These are phyloP conservation scores for Leishmania aethiopica DNA, from an alignment of 208 protist species.

Conservation along the genomic window DNA sequence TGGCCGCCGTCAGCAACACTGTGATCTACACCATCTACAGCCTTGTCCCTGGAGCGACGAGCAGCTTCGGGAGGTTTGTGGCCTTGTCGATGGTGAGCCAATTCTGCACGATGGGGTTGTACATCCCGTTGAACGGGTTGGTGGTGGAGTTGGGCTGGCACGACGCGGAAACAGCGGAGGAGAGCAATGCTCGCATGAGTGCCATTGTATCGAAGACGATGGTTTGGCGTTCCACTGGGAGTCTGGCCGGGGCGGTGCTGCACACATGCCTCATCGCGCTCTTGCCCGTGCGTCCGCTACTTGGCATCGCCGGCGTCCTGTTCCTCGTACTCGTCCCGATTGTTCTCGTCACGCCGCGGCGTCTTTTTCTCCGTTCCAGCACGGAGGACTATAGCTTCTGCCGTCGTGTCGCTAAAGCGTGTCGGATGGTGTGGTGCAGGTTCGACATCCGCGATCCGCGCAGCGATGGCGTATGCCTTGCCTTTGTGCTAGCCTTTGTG, in stretches of 20 bases:
- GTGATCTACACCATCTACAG: conserved; percentile 36
- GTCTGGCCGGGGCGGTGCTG: conserved; percentile 33
- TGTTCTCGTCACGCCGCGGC: conserved; percentile 24
- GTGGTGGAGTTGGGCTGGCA: conserved; percentile 48
- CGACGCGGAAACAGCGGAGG: conserved; percentile 44
- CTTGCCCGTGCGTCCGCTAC: conserved; percentile 15
- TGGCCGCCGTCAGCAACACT: conserved; percentile 29
- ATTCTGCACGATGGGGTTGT: conserved; percentile 43
- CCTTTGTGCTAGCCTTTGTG: conserved; percentile 48
- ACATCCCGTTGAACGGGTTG: conserved; percentile 56
- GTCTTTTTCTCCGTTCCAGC: conserved; percentile 32
- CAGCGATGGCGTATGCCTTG: conserved; percentile 40
- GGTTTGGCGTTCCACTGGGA: conserved; percentile 46
- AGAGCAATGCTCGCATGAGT: conserved; percentile 45
- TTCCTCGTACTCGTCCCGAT: conserved; percentile 33
- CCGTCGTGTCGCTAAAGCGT: conserved; percentile 12
- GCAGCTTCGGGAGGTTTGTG: conserved; percentile 27
- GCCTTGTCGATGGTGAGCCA: conserved; percentile 32
- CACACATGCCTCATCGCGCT: conserved; percentile 26
- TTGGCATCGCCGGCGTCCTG: conserved; percentile 29
- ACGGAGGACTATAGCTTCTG: conserved; percentile 23
- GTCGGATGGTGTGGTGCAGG: conserved; percentile 12
- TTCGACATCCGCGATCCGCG: conserved; percentile 25
- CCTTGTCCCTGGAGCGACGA: conserved; percentile 1
- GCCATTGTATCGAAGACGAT: conserved; percentile 52